Evolutionary conservation across 345 rosid genomes (phyloP).

Genomic region (Alliaria petiolata): DNA sequence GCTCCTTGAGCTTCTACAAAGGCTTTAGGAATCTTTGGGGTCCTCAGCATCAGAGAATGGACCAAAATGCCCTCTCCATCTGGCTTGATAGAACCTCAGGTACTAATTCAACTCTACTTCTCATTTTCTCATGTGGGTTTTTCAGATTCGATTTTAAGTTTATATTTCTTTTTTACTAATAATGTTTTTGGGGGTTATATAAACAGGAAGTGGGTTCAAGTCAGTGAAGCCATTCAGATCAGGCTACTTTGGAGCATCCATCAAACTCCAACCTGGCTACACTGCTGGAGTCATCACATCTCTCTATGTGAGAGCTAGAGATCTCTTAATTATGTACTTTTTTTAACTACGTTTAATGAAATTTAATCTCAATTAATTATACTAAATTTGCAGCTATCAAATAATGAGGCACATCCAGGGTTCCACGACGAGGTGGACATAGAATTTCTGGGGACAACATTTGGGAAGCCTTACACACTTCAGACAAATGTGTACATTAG

Average conservation of each 20-base stretch:
- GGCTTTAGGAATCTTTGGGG: constrained; percentile 97
- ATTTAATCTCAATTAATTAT: background rate
- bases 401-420: constrained; percentile 84
- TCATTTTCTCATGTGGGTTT: background rate
- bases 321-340: background rate
- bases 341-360: background rate
- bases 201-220: constrained; percentile 87
- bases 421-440: constrained; percentile 94
- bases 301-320: constrained; percentile 60
- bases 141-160: constrained; percentile 11
- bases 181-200: constrained; percentile 11
- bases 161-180: background rate
- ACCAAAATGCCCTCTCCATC: constrained; percentile 64
- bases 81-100: constrained; percentile 94
- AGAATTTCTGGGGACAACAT: constrained; percentile 91
- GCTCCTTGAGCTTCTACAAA: constrained; percentile 54
- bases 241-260: constrained; percentile 86
- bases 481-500: constrained; percentile 94
- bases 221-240: constrained; percentile 83
- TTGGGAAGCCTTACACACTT: constrained; percentile 86
- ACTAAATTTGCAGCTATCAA: constrained; percentile 61
- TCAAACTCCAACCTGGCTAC: constrained; percentile 88
- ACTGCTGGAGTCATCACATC: constrained; percentile 97
- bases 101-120: constrained; percentile 4
- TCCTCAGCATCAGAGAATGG: constrained; percentile 64